Evolutionary conservation across 2,329 filamentous ascomycete species (phyloP), one percentile per base, ranked within the genome.

Genomic region (Penicillium olsonii): DNA sequence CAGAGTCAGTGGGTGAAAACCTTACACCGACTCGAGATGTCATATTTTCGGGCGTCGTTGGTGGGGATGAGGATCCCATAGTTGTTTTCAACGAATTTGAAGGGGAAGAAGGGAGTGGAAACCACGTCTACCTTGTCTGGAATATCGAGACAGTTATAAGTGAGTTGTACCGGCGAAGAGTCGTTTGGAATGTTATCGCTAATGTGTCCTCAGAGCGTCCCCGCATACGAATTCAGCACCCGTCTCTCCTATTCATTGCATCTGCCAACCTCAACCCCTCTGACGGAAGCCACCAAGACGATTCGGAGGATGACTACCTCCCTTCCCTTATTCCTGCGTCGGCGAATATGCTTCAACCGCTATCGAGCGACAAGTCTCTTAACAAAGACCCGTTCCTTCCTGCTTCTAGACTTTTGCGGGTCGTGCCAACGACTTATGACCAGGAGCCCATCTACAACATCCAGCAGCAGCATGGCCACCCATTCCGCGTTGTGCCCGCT

Each of bases 401-500:
- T n/a, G 79, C 81, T 19, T 78, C 79, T 37, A 72, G 80, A 40
- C 76, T 84, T 42, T 75, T 78, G 53, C 81, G 81, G 54, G 78
- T 84, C 33, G 74, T 80, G 2, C 82, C 81, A 1, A 73, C 74
- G 11, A 69, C 78, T 6, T 71, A 75, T 29, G 70, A 71, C 5
- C 75, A 78, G 49, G 76, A 79, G 40, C 69, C 75, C 34, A 68
- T 76, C 17, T 77, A 79, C 45, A 78, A 79, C n/a, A 73, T 84
- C 37, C 72, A 76, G 52, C 81, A 78, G 52, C 74, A 77, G 27
- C 75, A 76, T 35, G 75, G 78, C 40, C 74, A 77, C 43, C 72
- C 80, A 1, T 81, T 82, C 50, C 78, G 79, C 31, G 74, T 80
- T 22, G 72, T 81, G 6, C 79, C 81, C 19, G 79, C 80, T 11